Evolutionary conservation across 345 rosid species (phyloP), one percentile per base, ranked within the genome.

Genomic region (Gossypium anomalum): DNA sequence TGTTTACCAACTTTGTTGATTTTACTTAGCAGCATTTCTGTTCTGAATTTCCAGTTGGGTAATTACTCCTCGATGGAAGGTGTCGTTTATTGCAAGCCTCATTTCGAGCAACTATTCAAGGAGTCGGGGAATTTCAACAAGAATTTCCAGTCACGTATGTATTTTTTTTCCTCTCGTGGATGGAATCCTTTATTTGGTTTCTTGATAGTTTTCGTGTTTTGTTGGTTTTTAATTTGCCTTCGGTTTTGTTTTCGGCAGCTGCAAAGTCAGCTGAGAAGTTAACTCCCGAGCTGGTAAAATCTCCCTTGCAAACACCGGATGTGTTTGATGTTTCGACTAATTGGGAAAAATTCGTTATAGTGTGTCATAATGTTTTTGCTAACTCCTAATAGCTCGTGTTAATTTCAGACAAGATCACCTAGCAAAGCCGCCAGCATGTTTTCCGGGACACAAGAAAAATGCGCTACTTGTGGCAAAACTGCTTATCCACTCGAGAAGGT

Each of bases 401-500:
- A 67, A 45, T 87, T 79, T 75, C 87, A 96, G 99, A 88, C 92
- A 62, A 89, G 94, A 80, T 91, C 99, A 22, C 97, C 98, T 57
- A 93, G 99, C 83, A 89, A 90, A 86, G 90, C 97, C 47, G 99
- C 98, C 38, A 65, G 97, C 79, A 90, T 90, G 97, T 96, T 93
- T 78, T 92, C 97, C 27, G 99, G 99, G 74, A 96, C 99, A 2
- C 97, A 88, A 82, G 99, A 96, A 67, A 96, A 96, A 75, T 96
- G 99, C 20, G 97, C 95, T 76, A 87, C 97, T 71, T 96, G 98
- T 80, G 90, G 89, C 74, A 96, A 92, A 90, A 96, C 99, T 17
- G 99, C 93, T 41, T 93, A 96, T 80, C 99, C 98, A 7, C 88
- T 96, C 9, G 99, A 96, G 84, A 96, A 96, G 99, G 99, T 93